Percentiles rank a stretch among this genome's conserved stretches.
phyloP scores from a whole-genome alignment of 2,329 filamentous ascomycete genomes.

The Periconia macrospinosa region DNA sequence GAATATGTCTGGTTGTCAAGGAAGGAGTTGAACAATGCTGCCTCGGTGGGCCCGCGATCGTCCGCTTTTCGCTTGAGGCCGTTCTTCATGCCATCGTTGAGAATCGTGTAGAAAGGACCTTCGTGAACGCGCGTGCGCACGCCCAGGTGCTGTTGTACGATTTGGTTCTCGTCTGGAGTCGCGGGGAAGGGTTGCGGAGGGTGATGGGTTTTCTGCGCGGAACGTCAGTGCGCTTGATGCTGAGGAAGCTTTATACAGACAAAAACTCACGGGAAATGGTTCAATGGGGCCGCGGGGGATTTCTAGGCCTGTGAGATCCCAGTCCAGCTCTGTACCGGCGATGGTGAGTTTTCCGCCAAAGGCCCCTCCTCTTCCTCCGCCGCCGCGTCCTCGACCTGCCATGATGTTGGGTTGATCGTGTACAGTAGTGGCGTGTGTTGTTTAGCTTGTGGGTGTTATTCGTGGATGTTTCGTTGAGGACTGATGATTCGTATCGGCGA shows the following conservation, averaged over 20 bases:
- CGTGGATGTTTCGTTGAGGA: neutral
- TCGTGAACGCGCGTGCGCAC: constrained; percentile 60
- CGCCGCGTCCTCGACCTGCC: constrained; percentile 36
- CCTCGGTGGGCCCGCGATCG: constrained; percentile 42
- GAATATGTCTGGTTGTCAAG: constrained; percentile 64
- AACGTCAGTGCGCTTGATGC: constrained; percentile 1
- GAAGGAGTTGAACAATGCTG: constrained; percentile 59
- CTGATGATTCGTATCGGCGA: neutral
- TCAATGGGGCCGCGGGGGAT: constrained; percentile 44
- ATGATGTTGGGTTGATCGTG: neutral
- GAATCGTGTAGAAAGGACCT: constrained; percentile 61
- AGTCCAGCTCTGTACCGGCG: constrained; percentile 47
- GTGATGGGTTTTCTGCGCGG: constrained; percentile 8
- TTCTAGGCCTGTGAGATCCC: constrained; percentile 45
- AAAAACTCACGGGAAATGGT: constrained; percentile 43
- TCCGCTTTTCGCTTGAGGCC: constrained; percentile 40
- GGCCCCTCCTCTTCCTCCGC: constrained; percentile 25
- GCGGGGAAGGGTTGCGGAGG: constrained; percentile 44
- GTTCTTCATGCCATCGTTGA: constrained; percentile 52
- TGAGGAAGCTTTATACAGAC: constrained; percentile 2
- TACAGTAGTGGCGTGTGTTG: neutral
- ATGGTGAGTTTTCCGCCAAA: constrained; percentile 42
- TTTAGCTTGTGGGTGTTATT: neutral
- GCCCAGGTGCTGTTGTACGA: constrained; percentile 54
- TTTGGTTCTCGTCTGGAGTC: constrained; percentile 48